phyloP scores from a whole-genome alignment of 129 eudicot genomes.

The Helianthus tuberosus region DNA sequence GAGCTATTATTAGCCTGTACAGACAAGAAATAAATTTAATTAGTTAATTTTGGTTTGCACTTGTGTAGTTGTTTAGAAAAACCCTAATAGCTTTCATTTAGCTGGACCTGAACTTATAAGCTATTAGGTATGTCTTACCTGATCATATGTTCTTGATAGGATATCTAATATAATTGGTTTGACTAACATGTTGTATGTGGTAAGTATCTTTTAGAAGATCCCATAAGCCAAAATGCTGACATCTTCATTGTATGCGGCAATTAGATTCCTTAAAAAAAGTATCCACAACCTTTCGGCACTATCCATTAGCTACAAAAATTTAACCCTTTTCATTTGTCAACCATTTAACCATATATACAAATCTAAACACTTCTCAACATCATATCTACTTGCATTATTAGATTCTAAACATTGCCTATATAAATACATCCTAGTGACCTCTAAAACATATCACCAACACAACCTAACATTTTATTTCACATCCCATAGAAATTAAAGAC shows the following conservation, averaged over 20 bases:
- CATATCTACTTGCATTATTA: slow-evolving; percentile 2
- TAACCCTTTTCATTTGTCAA: slow-evolving; percentile 19
- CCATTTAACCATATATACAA: not conserved
- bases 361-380: slow-evolving; percentile 10
- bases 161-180: too few relatives aligned
- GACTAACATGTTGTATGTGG: too few relatives aligned
- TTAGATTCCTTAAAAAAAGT: slow-evolving; percentile 19
- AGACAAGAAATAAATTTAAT: too few relatives aligned
- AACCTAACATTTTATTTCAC: not conserved
- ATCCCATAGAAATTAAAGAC: not conserved
- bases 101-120: too few relatives aligned
- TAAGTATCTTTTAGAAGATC: slow-evolving; percentile 8
- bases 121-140: too few relatives aligned
- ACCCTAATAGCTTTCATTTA: too few relatives aligned
- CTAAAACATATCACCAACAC: not conserved
- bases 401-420: not conserved
- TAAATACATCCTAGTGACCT: not conserved
- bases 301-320: slow-evolving; percentile 32
- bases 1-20: too few relatives aligned
- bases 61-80: too few relatives aligned
- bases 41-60: too few relatives aligned
- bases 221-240: slow-evolving; percentile 15
- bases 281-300: slow-evolving; percentile 31
- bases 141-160: too few relatives aligned
- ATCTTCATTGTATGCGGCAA: slow-evolving; percentile 38